Evolutionary conservation across 352 stramenopile species (phyloP).

Genomic region (Globisporangium takayamanum): DNA sequence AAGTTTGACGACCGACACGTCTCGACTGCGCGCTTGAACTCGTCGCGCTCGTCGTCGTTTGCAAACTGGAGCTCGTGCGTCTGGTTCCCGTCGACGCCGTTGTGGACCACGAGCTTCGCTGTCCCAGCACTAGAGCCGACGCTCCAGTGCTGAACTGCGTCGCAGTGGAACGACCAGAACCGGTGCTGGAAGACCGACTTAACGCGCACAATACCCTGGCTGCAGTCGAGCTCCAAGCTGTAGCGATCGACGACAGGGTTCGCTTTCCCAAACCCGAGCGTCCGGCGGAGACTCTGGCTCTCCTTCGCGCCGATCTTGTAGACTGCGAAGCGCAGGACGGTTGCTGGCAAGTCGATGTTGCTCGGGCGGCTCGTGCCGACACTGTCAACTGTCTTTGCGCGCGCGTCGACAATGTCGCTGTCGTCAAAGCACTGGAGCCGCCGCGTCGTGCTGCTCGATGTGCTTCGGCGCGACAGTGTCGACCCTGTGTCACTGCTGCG

Average conservation of each 20-base stretch:
- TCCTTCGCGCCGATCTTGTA: slow-evolving; percentile 69
- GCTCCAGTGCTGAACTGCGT: slow-evolving; percentile 45
- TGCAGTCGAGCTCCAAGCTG: slow-evolving; percentile 69
- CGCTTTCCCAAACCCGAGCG: slow-evolving; percentile 57
- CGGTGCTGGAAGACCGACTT: slow-evolving; percentile 84
- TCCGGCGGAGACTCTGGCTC: slow-evolving; percentile 41
- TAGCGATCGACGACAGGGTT: slow-evolving; percentile 74
- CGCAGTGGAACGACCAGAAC: slow-evolving; percentile 74
- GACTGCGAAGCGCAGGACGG: slow-evolving; percentile 65
- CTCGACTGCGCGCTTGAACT: slow-evolving; percentile 62
- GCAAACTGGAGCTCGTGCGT: slow-evolving; percentile 69
- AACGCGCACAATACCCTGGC: slow-evolving; percentile 58
- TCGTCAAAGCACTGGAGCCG: slow-evolving; percentile 71
- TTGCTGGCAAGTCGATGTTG: slow-evolving; percentile 40
- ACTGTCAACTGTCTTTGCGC: slow-evolving; percentile 17
- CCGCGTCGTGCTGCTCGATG: neutral
- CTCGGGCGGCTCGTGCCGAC: slow-evolving; percentile 26
- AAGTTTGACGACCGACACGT: slow-evolving; percentile 39
- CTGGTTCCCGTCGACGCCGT: slow-evolving; percentile 46
- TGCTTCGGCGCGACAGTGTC: neutral
- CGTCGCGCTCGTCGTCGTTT: slow-evolving; percentile 53
- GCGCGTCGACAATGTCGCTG: slow-evolving; percentile 70
- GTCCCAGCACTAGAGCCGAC: slow-evolving; percentile 31
- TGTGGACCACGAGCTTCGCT: slow-evolving; percentile 46
- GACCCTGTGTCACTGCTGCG: slow-evolving; percentile 7